A percentile compares a stretch with the other conserved stretches of the same genome.
Conservation (phyloP, 306 rosid genomes). For the Cicer yamashitae region DNA sequence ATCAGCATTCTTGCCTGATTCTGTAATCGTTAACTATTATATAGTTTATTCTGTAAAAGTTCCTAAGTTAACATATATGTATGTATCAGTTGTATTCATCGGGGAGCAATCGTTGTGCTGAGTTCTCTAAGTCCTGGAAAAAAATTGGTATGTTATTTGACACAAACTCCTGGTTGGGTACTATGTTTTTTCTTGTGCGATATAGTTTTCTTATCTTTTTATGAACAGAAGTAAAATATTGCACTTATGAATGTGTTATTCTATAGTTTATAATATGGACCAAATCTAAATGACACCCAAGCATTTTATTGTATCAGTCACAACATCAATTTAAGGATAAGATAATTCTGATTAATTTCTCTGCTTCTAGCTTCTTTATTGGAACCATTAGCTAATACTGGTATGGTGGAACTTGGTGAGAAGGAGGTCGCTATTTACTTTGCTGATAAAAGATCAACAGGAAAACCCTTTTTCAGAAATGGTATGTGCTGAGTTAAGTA, state of each 20-base stretch:
- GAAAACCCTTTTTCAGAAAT: slow-evolving; percentile 76
- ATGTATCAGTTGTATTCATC: slow-evolving; percentile 74
- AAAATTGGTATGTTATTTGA: slow-evolving; percentile 64
- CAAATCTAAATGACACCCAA: slow-evolving; percentile 28
- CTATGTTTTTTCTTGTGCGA: not conserved
- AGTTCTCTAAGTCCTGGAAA: slow-evolving; percentile 74
- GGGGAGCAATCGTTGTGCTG: slow-evolving; percentile 75
- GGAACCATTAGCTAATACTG: slow-evolving; percentile 71
- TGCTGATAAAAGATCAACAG: slow-evolving; percentile 80
- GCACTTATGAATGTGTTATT: not conserved
- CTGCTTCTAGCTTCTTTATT: slow-evolving; percentile 63
- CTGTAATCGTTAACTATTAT: not conserved
- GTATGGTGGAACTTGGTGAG: slow-evolving; percentile 81
- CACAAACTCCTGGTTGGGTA: slow-evolving; percentile 15
- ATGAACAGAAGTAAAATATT: not conserved
- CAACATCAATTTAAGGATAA: slow-evolving; percentile 10
- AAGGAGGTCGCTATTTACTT: slow-evolving; percentile 67
- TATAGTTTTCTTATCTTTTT: slow-evolving; percentile 22
- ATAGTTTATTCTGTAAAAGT: not conserved
- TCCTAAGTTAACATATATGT: slow-evolving; percentile 35
- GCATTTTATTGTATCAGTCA: slow-evolving; percentile 10
- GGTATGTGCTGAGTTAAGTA: slow-evolving; percentile 55
- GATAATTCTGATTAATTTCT: slow-evolving; percentile 41
- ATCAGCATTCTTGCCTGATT: slow-evolving; percentile 13
- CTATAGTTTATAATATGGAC: slow-evolving; percentile 5